phyloP scores from a whole-genome alignment of 495 filamentous ascomycete genomes.

The Annulohypoxylon moriforme region DNA sequence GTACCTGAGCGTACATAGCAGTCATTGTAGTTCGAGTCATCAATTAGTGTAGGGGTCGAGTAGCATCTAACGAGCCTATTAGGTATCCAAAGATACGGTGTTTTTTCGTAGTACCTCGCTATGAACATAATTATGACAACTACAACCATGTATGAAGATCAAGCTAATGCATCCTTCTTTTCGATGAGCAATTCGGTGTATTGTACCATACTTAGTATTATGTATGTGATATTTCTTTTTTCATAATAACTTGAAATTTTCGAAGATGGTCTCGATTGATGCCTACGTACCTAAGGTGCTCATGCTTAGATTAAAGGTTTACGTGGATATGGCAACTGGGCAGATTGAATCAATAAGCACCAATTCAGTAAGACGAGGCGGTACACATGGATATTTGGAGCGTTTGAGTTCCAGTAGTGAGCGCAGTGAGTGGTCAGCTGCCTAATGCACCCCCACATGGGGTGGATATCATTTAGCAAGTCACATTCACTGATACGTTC shows the following conservation, averaged over 20 bases:
- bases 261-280: slow-evolving; percentile 1
- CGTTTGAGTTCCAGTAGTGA: slow-evolving; percentile 12
- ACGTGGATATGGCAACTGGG: slow-evolving; percentile 2
- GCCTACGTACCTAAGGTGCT: slow-evolving; percentile 2
- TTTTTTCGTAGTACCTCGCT: not conserved
- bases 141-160: not conserved
- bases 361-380: slow-evolving; percentile 11
- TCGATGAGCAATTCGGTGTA: slow-evolving; percentile 1
- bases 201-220: not conserved
- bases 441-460: slow-evolving; percentile 36
- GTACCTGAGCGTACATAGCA: not conserved
- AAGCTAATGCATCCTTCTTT: not conserved
- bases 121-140: not conserved
- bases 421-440: slow-evolving; percentile 33
- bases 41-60: not conserved
- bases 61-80: not conserved
- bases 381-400: not conserved
- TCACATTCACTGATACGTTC: slow-evolving; percentile 28
- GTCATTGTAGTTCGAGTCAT: not conserved
- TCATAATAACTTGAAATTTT: not conserved
- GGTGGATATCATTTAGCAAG: slow-evolving; percentile 14
- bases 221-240: not conserved
- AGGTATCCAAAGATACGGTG: not conserved
- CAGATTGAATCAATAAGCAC: not conserved
- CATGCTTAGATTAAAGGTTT: slow-evolving; percentile 8